Evolutionary conservation across 768 basidiomycete genomes (phyloP).

Genomic region (Tulasnella sp.): DNA sequence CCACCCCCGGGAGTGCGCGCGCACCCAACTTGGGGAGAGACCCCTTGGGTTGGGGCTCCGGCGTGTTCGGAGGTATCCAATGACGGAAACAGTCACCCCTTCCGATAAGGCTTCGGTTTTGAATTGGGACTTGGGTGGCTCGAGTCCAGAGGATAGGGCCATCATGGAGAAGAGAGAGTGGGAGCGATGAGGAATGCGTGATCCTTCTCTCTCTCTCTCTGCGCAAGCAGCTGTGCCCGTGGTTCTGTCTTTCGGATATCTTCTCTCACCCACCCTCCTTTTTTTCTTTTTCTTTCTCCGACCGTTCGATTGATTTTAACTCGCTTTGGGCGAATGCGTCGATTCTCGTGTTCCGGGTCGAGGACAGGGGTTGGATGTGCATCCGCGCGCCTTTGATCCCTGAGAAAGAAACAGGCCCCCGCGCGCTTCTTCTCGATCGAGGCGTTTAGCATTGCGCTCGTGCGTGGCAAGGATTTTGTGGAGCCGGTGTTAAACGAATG

Average conservation of each 20-base stretch:
- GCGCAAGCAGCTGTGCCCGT: not conserved
- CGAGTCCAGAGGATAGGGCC: not conserved
- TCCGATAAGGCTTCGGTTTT: not conserved
- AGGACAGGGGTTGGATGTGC: not conserved
- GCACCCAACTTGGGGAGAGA: not conserved
- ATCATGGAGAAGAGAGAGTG: not conserved
- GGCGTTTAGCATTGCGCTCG: not conserved
- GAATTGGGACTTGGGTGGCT: not conserved
- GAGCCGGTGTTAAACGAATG: not conserved
- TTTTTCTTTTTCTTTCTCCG: not conserved
- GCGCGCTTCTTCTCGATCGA: constrained; percentile 1
- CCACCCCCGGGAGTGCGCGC: not conserved
- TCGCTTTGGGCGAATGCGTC: too few relatives aligned
- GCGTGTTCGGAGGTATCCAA: not conserved
- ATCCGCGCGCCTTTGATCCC: not conserved
- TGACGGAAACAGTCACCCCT: not conserved
- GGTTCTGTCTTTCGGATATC: not conserved
- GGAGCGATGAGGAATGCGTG: not conserved
- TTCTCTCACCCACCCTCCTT: not conserved
- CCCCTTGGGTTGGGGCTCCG: not conserved
- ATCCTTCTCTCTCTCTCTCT: not conserved
- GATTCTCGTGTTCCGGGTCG: not conserved
- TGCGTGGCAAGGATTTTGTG: too few relatives aligned
- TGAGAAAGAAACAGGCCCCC: not conserved
- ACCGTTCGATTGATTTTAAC: not conserved